phyloP scores from a whole-genome alignment of 176 grass and related monocot species.

The Puya raimondii region DNA sequence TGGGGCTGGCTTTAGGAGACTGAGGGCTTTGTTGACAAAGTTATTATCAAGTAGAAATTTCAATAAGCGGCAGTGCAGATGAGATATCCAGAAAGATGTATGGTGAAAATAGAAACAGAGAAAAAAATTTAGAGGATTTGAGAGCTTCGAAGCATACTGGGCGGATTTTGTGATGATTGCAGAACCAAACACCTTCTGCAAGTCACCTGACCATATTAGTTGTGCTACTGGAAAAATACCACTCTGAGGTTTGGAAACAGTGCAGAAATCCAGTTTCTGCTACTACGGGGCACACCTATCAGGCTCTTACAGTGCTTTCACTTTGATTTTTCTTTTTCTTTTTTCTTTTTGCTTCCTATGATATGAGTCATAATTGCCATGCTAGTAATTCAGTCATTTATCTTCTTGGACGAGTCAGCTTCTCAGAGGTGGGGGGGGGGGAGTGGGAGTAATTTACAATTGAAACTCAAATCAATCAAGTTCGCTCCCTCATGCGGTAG shows the following conservation, averaged over 20 bases:
- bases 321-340: no score
- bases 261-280: no score
- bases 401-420: no score
- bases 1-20: slow-evolving; percentile 62
- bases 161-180: neutral
- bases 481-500: no score
- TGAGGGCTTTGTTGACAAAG: slow-evolving; percentile 56
- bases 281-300: no score
- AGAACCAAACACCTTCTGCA: neutral
- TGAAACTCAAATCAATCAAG: no score
- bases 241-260: neutral
- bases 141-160: neutral
- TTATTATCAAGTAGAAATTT: slow-evolving; percentile 30
- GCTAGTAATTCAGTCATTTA: no score
- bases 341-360: no score
- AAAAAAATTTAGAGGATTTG: neutral
- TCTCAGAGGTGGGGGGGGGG: no score
- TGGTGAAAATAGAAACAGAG: neutral
- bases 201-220: neutral
- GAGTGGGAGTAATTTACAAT: no score
- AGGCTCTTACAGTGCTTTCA: no score
- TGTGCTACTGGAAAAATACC: neutral
- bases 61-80: slow-evolving; percentile 61
- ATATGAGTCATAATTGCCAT: no score
- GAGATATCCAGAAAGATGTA: slow-evolving; percentile 13